Conservation (phyloP, 2,329 filamentous ascomycete genomes). For the Penicillium griseofulvum region DNA sequence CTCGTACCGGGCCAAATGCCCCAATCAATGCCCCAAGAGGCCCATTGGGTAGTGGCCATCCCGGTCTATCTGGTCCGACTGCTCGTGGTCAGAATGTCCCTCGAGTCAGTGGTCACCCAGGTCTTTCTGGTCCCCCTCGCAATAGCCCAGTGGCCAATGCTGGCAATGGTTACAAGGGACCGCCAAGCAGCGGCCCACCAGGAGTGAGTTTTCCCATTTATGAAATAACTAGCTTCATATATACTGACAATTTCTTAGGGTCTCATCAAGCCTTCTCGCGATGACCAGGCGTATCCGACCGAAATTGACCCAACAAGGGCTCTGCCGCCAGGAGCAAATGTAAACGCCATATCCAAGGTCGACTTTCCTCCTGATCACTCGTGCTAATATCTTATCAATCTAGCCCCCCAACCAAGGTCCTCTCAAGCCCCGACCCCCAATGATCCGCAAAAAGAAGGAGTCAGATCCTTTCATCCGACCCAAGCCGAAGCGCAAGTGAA, state of each 20-base stretch:
- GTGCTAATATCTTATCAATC: slow-evolving; percentile 12
- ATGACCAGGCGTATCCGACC: slow-evolving; percentile 33
- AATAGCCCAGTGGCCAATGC: not conserved
- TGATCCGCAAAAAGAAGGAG: slow-evolving; percentile 40
- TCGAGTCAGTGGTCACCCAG: not conserved
- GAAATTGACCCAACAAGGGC: slow-evolving; percentile 14
- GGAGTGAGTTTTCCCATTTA: slow-evolving; percentile 11
- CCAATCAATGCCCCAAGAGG: slow-evolving; percentile 26
- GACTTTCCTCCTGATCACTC: slow-evolving; percentile 1
- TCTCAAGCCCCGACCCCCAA: slow-evolving; percentile 26
- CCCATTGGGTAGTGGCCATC: not conserved
- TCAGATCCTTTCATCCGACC: slow-evolving; percentile 44
- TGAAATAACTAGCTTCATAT: slow-evolving; percentile 13
- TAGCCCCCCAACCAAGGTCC: slow-evolving; percentile 18
- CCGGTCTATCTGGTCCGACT: slow-evolving; percentile 2
- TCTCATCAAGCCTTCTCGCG: slow-evolving; percentile 42
- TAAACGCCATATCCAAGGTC: slow-evolving; percentile 16
- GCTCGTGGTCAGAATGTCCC: not conserved
- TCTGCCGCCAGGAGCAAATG: slow-evolving; percentile 19
- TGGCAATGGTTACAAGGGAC: slow-evolving; percentile 16
- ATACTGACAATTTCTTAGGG: slow-evolving; percentile 31
- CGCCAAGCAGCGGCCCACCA: slow-evolving; percentile 13
- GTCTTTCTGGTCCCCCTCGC: not conserved
- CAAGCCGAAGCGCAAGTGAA: slow-evolving; percentile 32
- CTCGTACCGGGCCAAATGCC: slow-evolving; percentile 25